A percentile compares a stretch with the other conserved stretches of the same genome.
Evolutionary conservation across 768 basidiomycete genomes (phyloP).

Genomic region (Lepiota venenata): DNA sequence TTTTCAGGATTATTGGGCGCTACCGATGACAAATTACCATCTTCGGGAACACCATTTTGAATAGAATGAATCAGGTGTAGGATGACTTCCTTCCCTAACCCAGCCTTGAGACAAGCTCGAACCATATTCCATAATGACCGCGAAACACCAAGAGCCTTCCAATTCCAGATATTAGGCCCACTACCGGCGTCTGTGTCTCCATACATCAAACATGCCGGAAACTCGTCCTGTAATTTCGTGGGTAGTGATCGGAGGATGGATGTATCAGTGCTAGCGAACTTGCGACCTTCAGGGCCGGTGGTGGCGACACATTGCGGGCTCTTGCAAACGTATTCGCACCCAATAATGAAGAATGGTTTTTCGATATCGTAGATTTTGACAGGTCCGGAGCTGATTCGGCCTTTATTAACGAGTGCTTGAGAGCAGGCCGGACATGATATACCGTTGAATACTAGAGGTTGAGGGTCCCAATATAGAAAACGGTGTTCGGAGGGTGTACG

Average conservation of each 20-base stretch:
- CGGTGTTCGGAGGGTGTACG: slow-evolving; percentile 71
- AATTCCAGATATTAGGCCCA: slow-evolving; percentile 67
- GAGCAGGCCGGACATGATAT: slow-evolving; percentile 70
- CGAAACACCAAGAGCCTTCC: slow-evolving; percentile 74
- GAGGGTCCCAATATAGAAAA: slow-evolving; percentile 88
- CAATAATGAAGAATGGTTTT: slow-evolving; percentile 79
- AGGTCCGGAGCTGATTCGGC: slow-evolving; percentile 71
- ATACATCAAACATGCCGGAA: slow-evolving; percentile 62
- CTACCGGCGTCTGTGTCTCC: slow-evolving; percentile 56
- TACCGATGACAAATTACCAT: neutral
- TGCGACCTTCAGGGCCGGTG: slow-evolving; percentile 50
- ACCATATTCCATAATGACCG: slow-evolving; percentile 73
- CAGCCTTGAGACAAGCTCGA: slow-evolving; percentile 50
- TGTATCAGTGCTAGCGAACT: slow-evolving; percentile 68
- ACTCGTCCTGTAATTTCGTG: slow-evolving; percentile 64
- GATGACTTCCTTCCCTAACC: slow-evolving; percentile 60
- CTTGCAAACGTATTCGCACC: slow-evolving; percentile 75
- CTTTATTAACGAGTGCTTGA: slow-evolving; percentile 57
- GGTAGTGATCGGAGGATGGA: slow-evolving; percentile 72
- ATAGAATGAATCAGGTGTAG: slow-evolving; percentile 55
- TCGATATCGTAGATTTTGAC: slow-evolving; percentile 79
- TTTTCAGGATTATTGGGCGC: neutral
- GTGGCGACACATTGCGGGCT: slow-evolving; percentile 43
- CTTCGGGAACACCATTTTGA: slow-evolving; percentile 47
- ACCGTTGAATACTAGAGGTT: slow-evolving; percentile 79